phyloP scores from a whole-genome alignment of 2,329 filamentous ascomycete species.

The Exophiala dermatitidis region DNA sequence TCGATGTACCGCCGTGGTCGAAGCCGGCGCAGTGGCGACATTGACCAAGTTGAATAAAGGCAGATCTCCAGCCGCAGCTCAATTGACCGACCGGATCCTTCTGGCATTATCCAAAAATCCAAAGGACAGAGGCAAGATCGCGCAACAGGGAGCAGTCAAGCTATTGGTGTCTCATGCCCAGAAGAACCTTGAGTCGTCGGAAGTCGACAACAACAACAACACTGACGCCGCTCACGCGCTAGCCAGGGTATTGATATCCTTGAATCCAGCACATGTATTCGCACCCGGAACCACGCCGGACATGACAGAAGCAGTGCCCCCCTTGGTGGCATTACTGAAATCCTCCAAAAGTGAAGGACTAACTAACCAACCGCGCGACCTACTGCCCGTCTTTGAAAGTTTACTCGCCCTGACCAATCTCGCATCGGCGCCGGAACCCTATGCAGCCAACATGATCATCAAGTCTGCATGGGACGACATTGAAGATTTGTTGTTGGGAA shows the following conservation, averaged over 20 bases:
- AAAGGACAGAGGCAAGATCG: constrained; percentile 67
- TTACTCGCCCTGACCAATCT: constrained; percentile 91
- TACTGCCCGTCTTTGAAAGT: constrained; percentile 83
- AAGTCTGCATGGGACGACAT: constrained; percentile 65
- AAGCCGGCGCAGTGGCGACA: constrained; percentile 68
- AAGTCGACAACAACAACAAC: constrained; percentile 33
- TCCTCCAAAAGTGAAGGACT: constrained; percentile 27
- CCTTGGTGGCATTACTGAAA: constrained; percentile 66
- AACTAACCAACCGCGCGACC: constrained; percentile 53
- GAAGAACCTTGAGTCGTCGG: constrained; percentile 14
- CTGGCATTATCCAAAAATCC: constrained; percentile 68
- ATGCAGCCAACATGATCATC: constrained; percentile 62
- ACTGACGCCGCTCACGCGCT: constrained; percentile 66
- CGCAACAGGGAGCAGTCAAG: constrained; percentile 89
- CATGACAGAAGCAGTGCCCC: constrained; percentile 70
- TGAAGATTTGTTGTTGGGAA: constrained; percentile 74
- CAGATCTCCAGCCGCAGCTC: constrained; percentile 61
- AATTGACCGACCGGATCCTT: constrained; percentile 68
- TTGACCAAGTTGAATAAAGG: constrained; percentile 68
- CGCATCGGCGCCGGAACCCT: constrained; percentile 53
- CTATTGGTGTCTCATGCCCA: constrained; percentile 65
- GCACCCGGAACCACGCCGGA: constrained; percentile 66
- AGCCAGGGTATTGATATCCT: constrained; percentile 77
- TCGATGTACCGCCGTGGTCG: constrained; percentile 71
- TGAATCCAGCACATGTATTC: constrained; percentile 78